phyloP scores from a whole-genome alignment of 176 grass and related monocot species.

The Aegilops bicornis region DNA sequence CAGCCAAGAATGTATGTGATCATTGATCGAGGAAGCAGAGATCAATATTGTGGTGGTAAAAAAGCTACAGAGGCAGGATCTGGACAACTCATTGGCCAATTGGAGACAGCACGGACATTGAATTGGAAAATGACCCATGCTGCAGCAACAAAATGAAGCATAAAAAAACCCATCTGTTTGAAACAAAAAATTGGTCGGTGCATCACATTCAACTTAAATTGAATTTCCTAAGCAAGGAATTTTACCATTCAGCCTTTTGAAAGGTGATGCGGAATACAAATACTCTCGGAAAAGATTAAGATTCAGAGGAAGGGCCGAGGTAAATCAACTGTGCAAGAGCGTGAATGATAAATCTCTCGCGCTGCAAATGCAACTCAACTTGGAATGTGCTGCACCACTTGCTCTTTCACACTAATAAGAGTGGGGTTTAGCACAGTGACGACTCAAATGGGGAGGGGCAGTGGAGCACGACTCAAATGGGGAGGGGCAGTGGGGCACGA shows the following conservation, averaged over 20 bases:
- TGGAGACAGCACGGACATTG: too few relatives aligned
- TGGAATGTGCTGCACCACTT: neutral
- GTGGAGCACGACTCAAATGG: too few relatives aligned
- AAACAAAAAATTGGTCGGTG: neutral
- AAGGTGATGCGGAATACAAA: neutral
- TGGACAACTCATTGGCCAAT: too few relatives aligned
- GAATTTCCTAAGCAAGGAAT: neutral
- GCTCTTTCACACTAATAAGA: neutral
- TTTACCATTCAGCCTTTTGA: neutral
- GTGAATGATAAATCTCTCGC: neutral
- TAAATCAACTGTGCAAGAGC: neutral
- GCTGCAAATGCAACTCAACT: neutral
- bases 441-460: neutral
- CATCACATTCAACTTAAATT: neutral
- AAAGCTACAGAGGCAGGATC: too few relatives aligned
- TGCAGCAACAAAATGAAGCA: neutral
- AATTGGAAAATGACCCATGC: too few relatives aligned
- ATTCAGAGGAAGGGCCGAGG: neutral
- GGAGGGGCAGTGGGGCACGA: too few relatives aligned
- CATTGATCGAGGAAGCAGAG: too few relatives aligned
- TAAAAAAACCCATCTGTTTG: neutral
- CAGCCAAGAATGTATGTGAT: too few relatives aligned
- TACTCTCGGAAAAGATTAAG: neutral
- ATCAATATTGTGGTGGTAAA: too few relatives aligned
- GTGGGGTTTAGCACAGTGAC: neutral